A percentile compares a stretch with the other conserved stretches of the same genome.
Evolutionary conservation across 2,329 filamentous ascomycete genomes (phyloP).

Genomic region (Aureobasidium sp.): DNA sequence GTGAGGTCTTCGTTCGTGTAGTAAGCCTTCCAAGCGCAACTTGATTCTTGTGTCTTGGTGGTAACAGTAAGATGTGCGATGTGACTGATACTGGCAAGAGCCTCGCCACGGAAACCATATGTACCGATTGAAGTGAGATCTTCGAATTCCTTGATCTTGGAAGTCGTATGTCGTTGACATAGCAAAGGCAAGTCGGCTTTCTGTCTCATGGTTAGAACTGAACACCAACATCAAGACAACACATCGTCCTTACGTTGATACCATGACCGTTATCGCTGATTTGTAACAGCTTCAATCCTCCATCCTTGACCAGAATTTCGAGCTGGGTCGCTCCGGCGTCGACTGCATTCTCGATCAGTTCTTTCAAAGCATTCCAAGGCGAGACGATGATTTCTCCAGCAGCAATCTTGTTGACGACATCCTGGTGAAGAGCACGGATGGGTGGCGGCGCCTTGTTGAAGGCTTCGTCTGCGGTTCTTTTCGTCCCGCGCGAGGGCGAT

Average conservation of each 20-base stretch:
- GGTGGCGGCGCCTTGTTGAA: constrained; percentile 20
- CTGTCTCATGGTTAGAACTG: constrained; percentile 39
- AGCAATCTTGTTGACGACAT: constrained; percentile 97
- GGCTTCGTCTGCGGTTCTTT: constrained; percentile 26
- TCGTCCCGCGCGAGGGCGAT: constrained; percentile 27
- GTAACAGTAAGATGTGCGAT: constrained; percentile 94
- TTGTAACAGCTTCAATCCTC: constrained; percentile 87
- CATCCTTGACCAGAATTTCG: constrained; percentile 89
- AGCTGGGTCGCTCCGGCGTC: constrained; percentile 92
- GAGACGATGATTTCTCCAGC: constrained; percentile 98
- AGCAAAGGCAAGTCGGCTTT: constrained; percentile 87
- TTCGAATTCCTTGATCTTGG: constrained; percentile 89
- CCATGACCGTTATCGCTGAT: constrained; percentile 97
- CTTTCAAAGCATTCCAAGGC: constrained; percentile 91
- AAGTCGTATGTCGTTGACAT: constrained; percentile 94
- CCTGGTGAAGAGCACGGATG: constrained; percentile 73
- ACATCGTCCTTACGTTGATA: constrained; percentile 62
- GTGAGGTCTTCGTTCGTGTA: constrained; percentile 78
- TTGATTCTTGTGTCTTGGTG: constrained; percentile 82
- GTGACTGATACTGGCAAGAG: constrained; percentile 93
- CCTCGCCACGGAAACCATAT: constrained; percentile 97
- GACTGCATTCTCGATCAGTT: constrained; percentile 93
- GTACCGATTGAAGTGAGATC: constrained; percentile 85
- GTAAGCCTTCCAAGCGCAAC: constrained; percentile 81
- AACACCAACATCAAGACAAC: neutral